phyloP scores from a whole-genome alignment of 1,284 basidiomycete species.

The Ustilago nuda region DNA sequence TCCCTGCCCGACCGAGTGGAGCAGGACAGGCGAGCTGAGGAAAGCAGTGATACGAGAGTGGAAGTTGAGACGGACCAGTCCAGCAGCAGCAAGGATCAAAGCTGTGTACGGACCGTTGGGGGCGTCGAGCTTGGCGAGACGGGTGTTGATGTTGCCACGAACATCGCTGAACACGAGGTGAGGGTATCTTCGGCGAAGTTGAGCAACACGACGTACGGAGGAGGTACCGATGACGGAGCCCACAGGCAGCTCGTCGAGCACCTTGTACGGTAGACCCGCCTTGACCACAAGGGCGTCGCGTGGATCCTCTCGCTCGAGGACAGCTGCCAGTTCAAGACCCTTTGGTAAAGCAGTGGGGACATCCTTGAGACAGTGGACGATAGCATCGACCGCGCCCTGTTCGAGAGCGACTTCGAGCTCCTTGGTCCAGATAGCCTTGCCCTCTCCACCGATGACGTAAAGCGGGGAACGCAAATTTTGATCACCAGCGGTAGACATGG shows the following conservation, averaged over 20 bases:
- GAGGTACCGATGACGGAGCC: conserved; percentile 94
- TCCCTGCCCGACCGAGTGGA: conserved; percentile 93
- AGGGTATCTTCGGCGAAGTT: conserved; percentile 84
- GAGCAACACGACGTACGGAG: conserved; percentile 90
- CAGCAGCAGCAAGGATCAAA: conserved; percentile 92
- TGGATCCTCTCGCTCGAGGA: conserved; percentile 88
- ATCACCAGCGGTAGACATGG: conserved; percentile 92
- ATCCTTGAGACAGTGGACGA: conserved; percentile 95
- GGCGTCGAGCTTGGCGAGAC: conserved; percentile 89
- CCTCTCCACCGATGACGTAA: conserved; percentile 72
- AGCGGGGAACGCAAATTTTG: conserved; percentile 80
- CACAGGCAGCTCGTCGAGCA: conserved; percentile 84
- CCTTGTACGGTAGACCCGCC: conserved; percentile 77
- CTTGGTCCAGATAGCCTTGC: conserved; percentile 91
- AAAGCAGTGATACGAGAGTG: conserved; percentile 81
- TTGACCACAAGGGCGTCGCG: conserved; percentile 91
- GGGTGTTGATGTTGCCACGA: conserved; percentile 74
- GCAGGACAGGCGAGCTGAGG: conserved; percentile 78
- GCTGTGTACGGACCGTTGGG: conserved; percentile 85
- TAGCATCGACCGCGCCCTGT: conserved; percentile 83
- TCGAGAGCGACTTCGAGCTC: conserved; percentile 88
- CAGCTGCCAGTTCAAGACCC: conserved; percentile 86
- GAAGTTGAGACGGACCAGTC: conserved; percentile 85
- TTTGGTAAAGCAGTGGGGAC: conserved; percentile 87
- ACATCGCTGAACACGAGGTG: conserved; percentile 87